Evolutionary conservation across 148 eudicot species (phyloP).

Genomic region (Euryodendron excelsum): DNA sequence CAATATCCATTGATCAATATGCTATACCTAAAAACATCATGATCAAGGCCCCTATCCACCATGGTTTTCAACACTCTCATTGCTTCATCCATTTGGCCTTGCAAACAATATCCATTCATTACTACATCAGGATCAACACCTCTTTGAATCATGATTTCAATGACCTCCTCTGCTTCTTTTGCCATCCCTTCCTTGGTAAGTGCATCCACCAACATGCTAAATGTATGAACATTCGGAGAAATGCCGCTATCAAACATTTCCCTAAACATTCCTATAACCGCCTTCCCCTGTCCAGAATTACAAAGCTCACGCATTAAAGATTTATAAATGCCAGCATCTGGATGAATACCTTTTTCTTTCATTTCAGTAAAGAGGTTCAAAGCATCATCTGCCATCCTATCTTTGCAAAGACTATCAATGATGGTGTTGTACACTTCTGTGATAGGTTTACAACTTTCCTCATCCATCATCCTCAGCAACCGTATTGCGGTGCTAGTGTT

Average conservation of each 20-base stretch:
- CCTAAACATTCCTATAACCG: background rate
- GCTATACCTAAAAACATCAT: background rate
- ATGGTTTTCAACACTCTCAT: background rate
- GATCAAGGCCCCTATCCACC: background rate
- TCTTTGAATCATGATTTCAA: conserved; percentile 1
- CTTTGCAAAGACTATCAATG: conserved; percentile 12
- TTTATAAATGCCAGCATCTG: conserved; percentile 3
- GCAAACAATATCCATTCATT: conserved; percentile 17
- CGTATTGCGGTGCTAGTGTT: background rate
- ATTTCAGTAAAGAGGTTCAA: conserved; percentile 8
- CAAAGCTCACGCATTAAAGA: conserved; percentile 17
- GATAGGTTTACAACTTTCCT: background rate
- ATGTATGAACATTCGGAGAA: background rate
- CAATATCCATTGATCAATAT: conserved; percentile 13
- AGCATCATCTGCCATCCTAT: conserved; percentile 7
- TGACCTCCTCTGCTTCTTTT: background rate
- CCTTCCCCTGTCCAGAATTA: background rate
- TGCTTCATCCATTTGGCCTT: conserved; percentile 2
- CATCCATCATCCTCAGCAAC: conserved; percentile 5
- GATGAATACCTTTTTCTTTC: background rate
- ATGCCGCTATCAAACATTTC: conserved; percentile 2
- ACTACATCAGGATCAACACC: background rate
- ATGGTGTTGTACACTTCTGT: background rate
- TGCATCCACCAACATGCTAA: background rate
- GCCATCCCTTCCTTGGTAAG: conserved; percentile 9